Percentiles rank a stretch among this genome's conserved stretches.
Conservation (phyloP, 768 basidiomycete genomes). For the Lactarius vividus region DNA sequence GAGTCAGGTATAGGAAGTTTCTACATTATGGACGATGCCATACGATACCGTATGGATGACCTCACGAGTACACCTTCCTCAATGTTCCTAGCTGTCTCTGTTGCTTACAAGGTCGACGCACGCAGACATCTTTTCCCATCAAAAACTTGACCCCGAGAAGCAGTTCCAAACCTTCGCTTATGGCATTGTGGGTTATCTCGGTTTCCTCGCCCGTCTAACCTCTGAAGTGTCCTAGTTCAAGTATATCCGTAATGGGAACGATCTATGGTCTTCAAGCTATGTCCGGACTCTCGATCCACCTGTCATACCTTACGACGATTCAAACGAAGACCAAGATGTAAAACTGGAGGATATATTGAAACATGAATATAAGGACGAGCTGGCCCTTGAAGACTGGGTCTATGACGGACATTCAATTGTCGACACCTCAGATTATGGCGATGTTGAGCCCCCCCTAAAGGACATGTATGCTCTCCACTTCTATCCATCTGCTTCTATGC, state of each 20-base stretch:
- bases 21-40: not conserved
- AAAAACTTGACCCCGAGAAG: slow-evolving; percentile 26
- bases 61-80: slow-evolving; percentile 8
- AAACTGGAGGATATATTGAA: slow-evolving; percentile 10
- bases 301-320: slow-evolving; percentile 5
- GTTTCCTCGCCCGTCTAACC: not conserved
- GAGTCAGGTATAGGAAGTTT: not conserved
- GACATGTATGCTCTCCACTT: slow-evolving; percentile 7
- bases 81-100: not conserved
- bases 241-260: no score
- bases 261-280: not conserved
- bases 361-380: not conserved
- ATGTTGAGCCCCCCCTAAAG: slow-evolving; percentile 14
- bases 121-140: slow-evolving; percentile 28
- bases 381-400: slow-evolving; percentile 8
- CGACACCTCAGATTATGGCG: not conserved
- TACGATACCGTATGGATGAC: slow-evolving; percentile 7
- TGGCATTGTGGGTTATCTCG: slow-evolving; percentile 23
- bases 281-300: not conserved
- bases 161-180: slow-evolving; percentile 30
- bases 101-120: not conserved
- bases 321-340: slow-evolving; percentile 19
- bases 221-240: no score
- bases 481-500: not conserved
- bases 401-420: slow-evolving; percentile 21